Percentiles rank a stretch among this genome's conserved stretches.
Evolutionary conservation across 2,329 filamentous ascomycete species (phyloP).

Genomic region (Chaetothyriales sp.): DNA sequence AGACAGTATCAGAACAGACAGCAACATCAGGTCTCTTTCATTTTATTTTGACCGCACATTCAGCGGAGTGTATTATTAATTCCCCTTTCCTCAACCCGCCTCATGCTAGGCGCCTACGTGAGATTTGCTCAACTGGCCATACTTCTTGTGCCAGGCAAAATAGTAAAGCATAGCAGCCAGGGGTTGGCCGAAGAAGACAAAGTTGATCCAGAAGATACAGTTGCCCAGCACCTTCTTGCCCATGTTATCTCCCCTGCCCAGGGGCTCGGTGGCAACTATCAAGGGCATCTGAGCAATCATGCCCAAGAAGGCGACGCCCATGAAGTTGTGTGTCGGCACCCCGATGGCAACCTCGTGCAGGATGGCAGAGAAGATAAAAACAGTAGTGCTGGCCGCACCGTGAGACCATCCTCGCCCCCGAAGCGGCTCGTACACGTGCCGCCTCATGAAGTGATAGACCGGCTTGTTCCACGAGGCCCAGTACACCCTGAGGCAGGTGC

Average conservation of each 20-base stretch:
- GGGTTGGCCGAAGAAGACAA: constrained; percentile 89
- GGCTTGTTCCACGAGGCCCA: constrained; percentile 98
- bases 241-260: constrained; percentile 63
- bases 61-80: not conserved
- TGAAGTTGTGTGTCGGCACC: constrained; percentile 72
- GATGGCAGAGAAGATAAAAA: constrained; percentile 77
- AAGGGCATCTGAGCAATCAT: constrained; percentile 90
- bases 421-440: constrained; percentile 82
- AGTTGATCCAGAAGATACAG: constrained; percentile 89
- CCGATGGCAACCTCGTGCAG: constrained; percentile 88
- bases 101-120: not conserved
- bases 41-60: too few relatives aligned
- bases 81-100: constrained; percentile 2
- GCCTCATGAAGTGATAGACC: constrained; percentile 89
- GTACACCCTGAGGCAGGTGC: constrained; percentile 67
- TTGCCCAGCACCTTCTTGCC: constrained; percentile 74
- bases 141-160: constrained; percentile 97
- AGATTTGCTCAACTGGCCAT: constrained; percentile 55
- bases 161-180: constrained; percentile 87
- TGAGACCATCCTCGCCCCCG: constrained; percentile 69
- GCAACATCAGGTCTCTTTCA: too few relatives aligned
- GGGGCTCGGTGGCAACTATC: constrained; percentile 61
- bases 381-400: constrained; percentile 54
- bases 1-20: too few relatives aligned
- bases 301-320: constrained; percentile 78